These are phyloP conservation scores for Lepidium aucheri DNA, from an alignment of 345 rosid species.

Conservation along the genomic window DNA sequence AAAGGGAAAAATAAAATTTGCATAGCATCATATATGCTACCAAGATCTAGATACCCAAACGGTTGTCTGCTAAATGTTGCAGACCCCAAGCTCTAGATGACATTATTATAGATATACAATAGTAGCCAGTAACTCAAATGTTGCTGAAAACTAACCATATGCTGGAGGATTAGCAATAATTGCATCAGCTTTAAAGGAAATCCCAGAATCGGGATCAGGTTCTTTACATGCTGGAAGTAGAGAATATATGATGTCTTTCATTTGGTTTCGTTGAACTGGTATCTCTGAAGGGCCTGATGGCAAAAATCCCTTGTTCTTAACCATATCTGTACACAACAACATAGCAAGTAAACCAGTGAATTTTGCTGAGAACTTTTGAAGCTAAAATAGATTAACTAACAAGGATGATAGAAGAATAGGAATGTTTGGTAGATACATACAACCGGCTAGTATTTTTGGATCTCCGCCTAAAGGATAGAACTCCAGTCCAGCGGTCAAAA, in stretches of 20 bases:
- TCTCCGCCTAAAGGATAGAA: constrained; percentile 96
- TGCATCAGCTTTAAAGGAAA: constrained; percentile 90
- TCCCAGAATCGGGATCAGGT: constrained; percentile 78
- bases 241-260: constrained; percentile 76
- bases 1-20: too few species aligned
- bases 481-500: constrained; percentile 94
- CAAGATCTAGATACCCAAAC: background rate
- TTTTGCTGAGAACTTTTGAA: background rate
- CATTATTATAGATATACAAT: background rate
- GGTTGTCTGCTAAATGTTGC: background rate
- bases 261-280: constrained; percentile 78
- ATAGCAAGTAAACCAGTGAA: constrained; percentile 10
- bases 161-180: constrained; percentile 99
- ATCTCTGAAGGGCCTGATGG: constrained; percentile 98
- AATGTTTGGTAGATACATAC: constrained; percentile 49
- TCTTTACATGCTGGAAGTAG: constrained; percentile 93
- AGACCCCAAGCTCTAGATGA: background rate
- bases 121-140: background rate
- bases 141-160: constrained; percentile 48
- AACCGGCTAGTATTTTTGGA: constrained; percentile 93
- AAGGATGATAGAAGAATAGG: constrained; percentile 1
- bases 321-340: constrained; percentile 72
- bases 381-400: background rate
- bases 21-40: background rate
- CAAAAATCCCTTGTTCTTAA: constrained; percentile 94